Base-by-base conservation (phyloP, 139 green algal species). In the Closterium sp. region DNA sequence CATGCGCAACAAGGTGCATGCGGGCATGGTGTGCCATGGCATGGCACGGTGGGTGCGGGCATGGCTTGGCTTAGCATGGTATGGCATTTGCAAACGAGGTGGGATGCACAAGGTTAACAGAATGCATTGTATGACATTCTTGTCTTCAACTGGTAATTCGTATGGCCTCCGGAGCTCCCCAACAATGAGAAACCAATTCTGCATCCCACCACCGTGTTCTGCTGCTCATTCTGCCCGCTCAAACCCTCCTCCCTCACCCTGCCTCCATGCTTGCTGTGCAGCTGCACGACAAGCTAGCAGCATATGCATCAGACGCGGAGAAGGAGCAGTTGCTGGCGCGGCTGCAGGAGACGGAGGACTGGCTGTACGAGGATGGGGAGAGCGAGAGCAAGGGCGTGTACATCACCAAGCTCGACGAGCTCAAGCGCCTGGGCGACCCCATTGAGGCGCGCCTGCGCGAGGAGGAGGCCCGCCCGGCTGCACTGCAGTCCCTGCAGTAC, bases 301-400 rank as follows among this genome's bases (percentile, higher is more conserved):
- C 93, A 4, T 99, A 96, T 90, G 96, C 97, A 31, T 96, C 94
- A 38, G 94, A 97, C 79, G 95, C 91, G 4, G 96, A 97, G 79
- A 95, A 94, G 79, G 93, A 96, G 88, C 86, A 92, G 28, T 95
- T 99, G 62, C 91, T 89, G 32, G 86, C 93, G 22, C 90, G 95
- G 94, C 97, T 99, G 79, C 93, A 96, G 29, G 93, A 90, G 45
- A 96, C 92, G 88, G 97, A 99, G 96, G 97, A 99, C 94, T 99
- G 98, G 98, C 96, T 99, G 94, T 99, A 99, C 89, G 98, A 99
- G 5, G 98, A 99, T 85, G 98, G 98, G 17, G 98, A 99, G 96
- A 97, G 99, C 93, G 95, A 97, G 94, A 97, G 91, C 73, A 99
- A 99, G 95, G 96, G 95, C 21, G 97, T 98, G 84, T 99, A 99